Evolutionary conservation across 2,329 filamentous ascomycete genomes (phyloP).

Genomic region (Penicillium concentricum): DNA sequence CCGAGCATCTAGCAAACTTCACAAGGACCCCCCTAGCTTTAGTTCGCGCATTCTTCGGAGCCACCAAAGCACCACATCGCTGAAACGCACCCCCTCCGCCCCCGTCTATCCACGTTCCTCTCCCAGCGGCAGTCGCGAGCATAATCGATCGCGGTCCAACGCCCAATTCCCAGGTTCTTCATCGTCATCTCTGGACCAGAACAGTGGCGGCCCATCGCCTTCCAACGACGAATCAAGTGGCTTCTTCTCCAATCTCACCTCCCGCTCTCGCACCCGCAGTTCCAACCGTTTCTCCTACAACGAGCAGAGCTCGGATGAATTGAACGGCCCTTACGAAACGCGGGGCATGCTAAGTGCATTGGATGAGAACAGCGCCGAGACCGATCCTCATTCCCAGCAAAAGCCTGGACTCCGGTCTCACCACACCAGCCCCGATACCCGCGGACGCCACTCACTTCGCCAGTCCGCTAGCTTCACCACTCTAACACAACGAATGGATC

Average conservation of each 20-base stretch:
- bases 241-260: slow-evolving; percentile 28
- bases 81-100: slow-evolving; percentile 49
- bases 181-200: slow-evolving; percentile 48
- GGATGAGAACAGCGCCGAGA: slow-evolving; percentile 40
- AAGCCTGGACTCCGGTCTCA: slow-evolving; percentile 46
- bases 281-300: slow-evolving; percentile 38
- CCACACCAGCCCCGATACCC: slow-evolving; percentile 56
- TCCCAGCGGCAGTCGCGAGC: slow-evolving; percentile 40
- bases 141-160: slow-evolving; percentile 47
- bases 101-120: slow-evolving; percentile 47
- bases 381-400: slow-evolving; percentile 31
- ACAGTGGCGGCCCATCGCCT: slow-evolving; percentile 43
- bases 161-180: slow-evolving; percentile 45
- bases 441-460: slow-evolving; percentile 58
- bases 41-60: slow-evolving; percentile 42
- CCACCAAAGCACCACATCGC: slow-evolving; percentile 44
- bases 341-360: slow-evolving; percentile 46
- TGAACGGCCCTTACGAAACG: slow-evolving; percentile 46
- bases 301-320: slow-evolving; percentile 45
- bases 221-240: slow-evolving; percentile 33
- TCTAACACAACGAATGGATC: slow-evolving; percentile 53
- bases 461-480: slow-evolving; percentile 66
- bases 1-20: slow-evolving; percentile 43
- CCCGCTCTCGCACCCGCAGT: slow-evolving; percentile 35
- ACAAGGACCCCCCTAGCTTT: slow-evolving; percentile 47